Percentiles rank a stretch among this genome's conserved stretches.
Evolutionary conservation across 352 stramenopile genomes (phyloP).

Genomic region (Globisporangium nodosum): DNA sequence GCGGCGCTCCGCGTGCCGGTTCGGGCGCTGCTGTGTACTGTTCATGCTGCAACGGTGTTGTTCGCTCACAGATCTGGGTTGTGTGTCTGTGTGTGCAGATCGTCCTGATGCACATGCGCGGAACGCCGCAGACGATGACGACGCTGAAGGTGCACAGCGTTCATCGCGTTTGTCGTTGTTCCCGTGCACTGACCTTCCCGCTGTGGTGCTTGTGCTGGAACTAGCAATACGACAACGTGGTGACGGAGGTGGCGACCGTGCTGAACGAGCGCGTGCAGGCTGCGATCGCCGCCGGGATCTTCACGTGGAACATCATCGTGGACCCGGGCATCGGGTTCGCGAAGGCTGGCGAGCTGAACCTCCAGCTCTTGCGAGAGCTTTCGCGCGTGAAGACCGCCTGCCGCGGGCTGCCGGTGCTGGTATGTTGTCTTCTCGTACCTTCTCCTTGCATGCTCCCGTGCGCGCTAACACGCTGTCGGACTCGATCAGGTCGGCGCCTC

Average conservation of each 20-base stretch:
- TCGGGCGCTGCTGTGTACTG: background rate
- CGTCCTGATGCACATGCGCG: slow-evolving; percentile 97
- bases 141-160: slow-evolving; percentile 41
- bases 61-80: background rate
- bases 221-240: slow-evolving; percentile 89
- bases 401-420: slow-evolving; percentile 46
- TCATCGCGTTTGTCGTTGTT: too few relatives aligned
- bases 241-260: slow-evolving; percentile 79
- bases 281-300: slow-evolving; percentile 86
- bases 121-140: slow-evolving; percentile 95
- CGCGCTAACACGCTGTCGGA: background rate
- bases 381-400: slow-evolving; percentile 41
- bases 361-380: slow-evolving; percentile 86
- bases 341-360: slow-evolving; percentile 90
- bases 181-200: too few relatives aligned
- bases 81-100: slow-evolving; percentile 42
- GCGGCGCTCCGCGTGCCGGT: slow-evolving; percentile 81
- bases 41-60: background rate
- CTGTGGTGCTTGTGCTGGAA: background rate
- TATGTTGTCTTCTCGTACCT: slow-evolving; percentile 12
- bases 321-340: slow-evolving; percentile 98
- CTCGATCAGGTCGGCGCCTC: slow-evolving; percentile 83
- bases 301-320: slow-evolving; percentile 92
- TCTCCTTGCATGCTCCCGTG: too few relatives aligned
- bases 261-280: slow-evolving; percentile 67